These are phyloP conservation scores for Trichoderma oligosporum DNA, from an alignment of 2,329 filamentous ascomycete genomes.

Conservation along the genomic window DNA sequence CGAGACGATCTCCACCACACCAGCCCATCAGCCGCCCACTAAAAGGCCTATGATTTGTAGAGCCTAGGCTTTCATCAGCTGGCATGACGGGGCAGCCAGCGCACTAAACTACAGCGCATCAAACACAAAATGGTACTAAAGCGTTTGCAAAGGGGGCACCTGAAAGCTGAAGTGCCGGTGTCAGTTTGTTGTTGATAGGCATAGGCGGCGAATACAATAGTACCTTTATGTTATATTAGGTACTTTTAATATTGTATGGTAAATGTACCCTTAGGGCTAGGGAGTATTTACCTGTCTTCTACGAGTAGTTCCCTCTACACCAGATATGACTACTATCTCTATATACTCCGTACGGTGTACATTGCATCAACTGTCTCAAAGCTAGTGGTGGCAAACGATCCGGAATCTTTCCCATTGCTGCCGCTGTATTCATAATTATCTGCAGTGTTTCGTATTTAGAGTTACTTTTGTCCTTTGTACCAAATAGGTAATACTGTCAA, in stretches of 20 bases:
- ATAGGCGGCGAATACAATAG: not conserved
- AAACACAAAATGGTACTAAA: too few relatives aligned
- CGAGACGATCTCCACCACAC: conserved; percentile 3
- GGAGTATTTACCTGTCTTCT: too few relatives aligned
- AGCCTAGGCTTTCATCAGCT: not conserved
- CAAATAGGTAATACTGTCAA: too few relatives aligned
- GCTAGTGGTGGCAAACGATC: not conserved
- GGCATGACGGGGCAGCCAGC: conserved; percentile 2
- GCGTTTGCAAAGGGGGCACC: too few relatives aligned
- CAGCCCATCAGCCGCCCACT: conserved; percentile 6
- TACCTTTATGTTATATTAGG: not conserved
- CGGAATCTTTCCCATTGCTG: not conserved
- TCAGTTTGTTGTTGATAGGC: too few relatives aligned
- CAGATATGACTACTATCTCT: too few relatives aligned
- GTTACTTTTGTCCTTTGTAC: too few relatives aligned
- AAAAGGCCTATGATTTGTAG: not conserved
- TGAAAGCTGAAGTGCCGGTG: conserved; percentile 3
- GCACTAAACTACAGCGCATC: not conserved
- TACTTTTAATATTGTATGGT: too few relatives aligned
- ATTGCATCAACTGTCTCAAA: not conserved
- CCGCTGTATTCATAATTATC: not conserved
- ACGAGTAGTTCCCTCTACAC: too few relatives aligned
- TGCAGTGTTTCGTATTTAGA: too few relatives aligned
- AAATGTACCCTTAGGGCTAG: too few relatives aligned
- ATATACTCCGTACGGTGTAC: too few relatives aligned